Evolutionary conservation across 805 yeast genomes (phyloP), one percentile per base, ranked within the genome.

Genomic region (Pichia cephalocereana): DNA sequence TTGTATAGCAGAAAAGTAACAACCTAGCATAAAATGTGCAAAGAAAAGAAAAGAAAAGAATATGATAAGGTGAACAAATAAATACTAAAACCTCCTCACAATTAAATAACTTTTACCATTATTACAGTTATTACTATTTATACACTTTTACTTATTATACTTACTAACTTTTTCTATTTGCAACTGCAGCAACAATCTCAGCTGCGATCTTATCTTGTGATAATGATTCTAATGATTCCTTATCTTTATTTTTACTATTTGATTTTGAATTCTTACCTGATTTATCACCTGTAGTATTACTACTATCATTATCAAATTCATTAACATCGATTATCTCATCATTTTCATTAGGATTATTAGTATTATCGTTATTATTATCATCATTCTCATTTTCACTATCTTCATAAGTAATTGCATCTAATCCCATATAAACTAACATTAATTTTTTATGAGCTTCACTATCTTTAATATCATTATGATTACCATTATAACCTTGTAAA

Each of bases 361-460:
- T 14, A 40, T 40, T n/a, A 2, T 40, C 11, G 2, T 15, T n/a
- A n/a, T n/a, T 6, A 27, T 8, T 3, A 19, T 34, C 38, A 3
- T 26, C 37, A 15, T 34, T 54, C 17, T 59, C 64, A 27, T 53
- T 57, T 19, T 60, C 64, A 38, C 58, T 57, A 23, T 55, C 57
- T 43, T 65, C 69, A 42, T 65, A 65, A 34, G 64, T 55, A 41
- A 65, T 65, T 4, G 67, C 54, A 47, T 65, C 69, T 43, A 65
- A 52, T 8, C 70, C 70, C 66, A 63, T 64, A 49, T 65, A 65
- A n/a, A 65, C 67, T 41, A 65, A 48, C 62, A 65, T 53, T 52
- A 65, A 53, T 45, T 65, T 65, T 41, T 63, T 57, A 44, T 65
- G 68, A 36, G 61, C 53, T 19, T 63, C 67, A 34, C 61, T 53